These are phyloP conservation scores for Sporothrix pseudoabietina DNA, from an alignment of 2,329 filamentous ascomycete species.

Conservation along the genomic window DNA sequence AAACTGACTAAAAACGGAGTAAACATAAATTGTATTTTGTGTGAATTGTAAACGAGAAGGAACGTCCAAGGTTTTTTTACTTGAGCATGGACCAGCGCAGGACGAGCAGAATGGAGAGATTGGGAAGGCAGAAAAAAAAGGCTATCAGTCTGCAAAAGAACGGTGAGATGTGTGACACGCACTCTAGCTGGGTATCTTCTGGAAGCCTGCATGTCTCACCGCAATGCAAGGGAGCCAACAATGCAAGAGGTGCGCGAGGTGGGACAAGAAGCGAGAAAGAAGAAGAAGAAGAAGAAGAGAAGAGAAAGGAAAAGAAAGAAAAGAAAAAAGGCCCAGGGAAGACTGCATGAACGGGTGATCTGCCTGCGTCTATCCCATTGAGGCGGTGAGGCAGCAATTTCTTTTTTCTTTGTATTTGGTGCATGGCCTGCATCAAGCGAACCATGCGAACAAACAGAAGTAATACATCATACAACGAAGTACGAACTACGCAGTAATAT, in stretches of 20 bases:
- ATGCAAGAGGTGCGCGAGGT: background rate
- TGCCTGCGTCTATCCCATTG: background rate
- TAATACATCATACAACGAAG: background rate
- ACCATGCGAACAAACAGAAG: background rate
- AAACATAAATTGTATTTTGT: background rate
- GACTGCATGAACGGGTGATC: background rate
- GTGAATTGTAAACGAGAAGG: background rate
- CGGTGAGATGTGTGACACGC: background rate
- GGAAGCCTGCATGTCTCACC: conserved; percentile 24
- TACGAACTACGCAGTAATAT: background rate
- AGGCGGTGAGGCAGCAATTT: background rate
- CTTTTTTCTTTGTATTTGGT: background rate
- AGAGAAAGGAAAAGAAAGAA: background rate
- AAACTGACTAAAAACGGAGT: background rate
- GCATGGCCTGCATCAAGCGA: background rate
- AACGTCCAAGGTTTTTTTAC: background rate
- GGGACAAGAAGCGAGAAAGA: background rate
- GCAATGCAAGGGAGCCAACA: conserved; percentile 14
- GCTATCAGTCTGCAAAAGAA: background rate
- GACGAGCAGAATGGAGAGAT: no score
- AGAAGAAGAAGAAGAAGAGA: background rate
- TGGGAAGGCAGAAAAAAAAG: no score
- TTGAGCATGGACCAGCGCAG: no score
- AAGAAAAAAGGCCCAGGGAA: background rate
- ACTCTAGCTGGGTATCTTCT: background rate